Conservation (phyloP, 371 early-diverging fungal genomes). For the Paraphysoderma sedebokerense region DNA sequence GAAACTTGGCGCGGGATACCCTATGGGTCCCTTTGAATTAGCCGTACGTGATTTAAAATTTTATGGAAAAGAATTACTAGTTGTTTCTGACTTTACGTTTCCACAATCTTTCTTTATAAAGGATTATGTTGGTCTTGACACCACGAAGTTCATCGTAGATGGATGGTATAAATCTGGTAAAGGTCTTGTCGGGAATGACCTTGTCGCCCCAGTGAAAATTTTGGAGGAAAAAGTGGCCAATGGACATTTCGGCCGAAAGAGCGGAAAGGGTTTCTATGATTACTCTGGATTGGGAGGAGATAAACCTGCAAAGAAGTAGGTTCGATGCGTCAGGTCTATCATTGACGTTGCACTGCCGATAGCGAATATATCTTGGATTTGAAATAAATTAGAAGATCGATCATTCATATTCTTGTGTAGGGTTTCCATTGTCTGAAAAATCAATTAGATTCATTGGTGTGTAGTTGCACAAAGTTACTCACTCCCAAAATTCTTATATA, state of each 20-base stretch:
- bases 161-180: constrained; percentile 65
- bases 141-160: constrained; percentile 80
- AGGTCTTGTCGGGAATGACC: constrained; percentile 44
- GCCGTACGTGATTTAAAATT: constrained; percentile 27
- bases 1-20: constrained; percentile 96
- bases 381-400: no score
- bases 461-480: no score
- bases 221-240: constrained; percentile 56
- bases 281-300: constrained; percentile 25
- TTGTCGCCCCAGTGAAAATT: constrained; percentile 44
- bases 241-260: constrained; percentile 72
- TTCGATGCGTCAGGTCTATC: background rate
- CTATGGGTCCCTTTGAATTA: constrained; percentile 93
- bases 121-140: constrained; percentile 93
- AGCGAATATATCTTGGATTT: no score
- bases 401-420: no score
- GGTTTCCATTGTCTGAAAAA: no score
- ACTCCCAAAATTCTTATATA: no score
- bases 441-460: no score
- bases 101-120: constrained; percentile 5
- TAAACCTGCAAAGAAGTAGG: constrained; percentile 1
- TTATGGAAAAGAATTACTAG: background rate
- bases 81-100: background rate
- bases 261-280: constrained; percentile 77
- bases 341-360: no score